Evolutionary conservation across 805 yeast genomes (phyloP), one percentile per base, ranked within the genome.

Genomic region (Nakazawaea pomicola): DNA sequence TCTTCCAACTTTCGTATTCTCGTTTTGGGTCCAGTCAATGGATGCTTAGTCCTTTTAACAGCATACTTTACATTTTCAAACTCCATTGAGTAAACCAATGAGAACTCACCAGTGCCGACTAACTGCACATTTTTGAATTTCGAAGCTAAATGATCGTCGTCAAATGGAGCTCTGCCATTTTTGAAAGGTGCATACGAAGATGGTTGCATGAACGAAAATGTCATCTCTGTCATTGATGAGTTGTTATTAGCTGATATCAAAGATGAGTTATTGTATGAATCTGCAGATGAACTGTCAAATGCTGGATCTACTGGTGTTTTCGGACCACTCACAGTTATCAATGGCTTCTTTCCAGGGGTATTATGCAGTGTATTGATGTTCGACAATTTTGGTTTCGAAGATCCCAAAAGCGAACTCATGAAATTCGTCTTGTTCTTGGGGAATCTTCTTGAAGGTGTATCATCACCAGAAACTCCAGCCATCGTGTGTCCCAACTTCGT

Each of bases 31-130:
- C 83, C 73, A 46, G 65, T 61, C 25, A 79, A 61, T 23, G 81
- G 83, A 38, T 78, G 75, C 54, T 83, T 87, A 20, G 93, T 78
- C 45, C 95, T 72, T 61, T 93, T 93, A 39, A 93, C 93, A 0
- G 98, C 98, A 59, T 80, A 88, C 52, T 76, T 79, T 36, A 74
- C 72, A 39, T 71, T 68, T 46, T 80, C 79, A 53, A 79, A 83
- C 12, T 78, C 70, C 32, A 91, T 91, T 47, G 84, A 84, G 60
- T 79, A 93, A 14, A 95, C 99, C 17, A 78, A 68, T 2, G 96
- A 88, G 54, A 93, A 93, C 59, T 88, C 95, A 18, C 99, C 98
- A 27, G 74, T 67, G 2, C 96, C 96, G 17, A 91, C 65, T 33
- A 80, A 62, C 33, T 72, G 70, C 33, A 91, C 90, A 47, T 82